Evolutionary conservation across 768 basidiomycete genomes (phyloP), one percentile per base, ranked within the genome.

Genomic region (Lepiota subincarnata): DNA sequence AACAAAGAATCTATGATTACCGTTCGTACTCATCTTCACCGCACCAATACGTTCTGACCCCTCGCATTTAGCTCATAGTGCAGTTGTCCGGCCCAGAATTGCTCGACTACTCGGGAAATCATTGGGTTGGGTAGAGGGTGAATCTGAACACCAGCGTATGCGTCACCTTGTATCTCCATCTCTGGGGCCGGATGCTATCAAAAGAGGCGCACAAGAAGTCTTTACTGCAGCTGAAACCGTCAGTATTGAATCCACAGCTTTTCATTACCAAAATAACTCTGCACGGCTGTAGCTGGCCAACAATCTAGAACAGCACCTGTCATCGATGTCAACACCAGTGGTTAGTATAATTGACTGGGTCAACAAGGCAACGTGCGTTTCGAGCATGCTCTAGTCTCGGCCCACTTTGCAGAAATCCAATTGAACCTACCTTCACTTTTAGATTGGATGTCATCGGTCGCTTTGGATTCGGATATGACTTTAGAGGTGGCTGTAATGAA

Each of bases 381-480:
- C 24, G 24, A 24, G 24, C 24, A 38, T 58, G 60, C 55, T 60
- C 41, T 20, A 24, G 39, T 14, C 18, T 47, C 13, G 34, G 19
- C 20, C 48, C 63, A 59, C 40, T 65, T 68, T 6, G 40, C 12
- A 42, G 40, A 42, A 20, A 3, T 11, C 24, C 24, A 5, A 24
- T 5, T 24, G 24, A 24, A 24, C 24, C 2, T 24, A 24, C 24
- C 24, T 24, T 24, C 24, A 24, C 24, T 2, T 24, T 24, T 5
- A 24, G 24, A 24, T 24, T 24, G 24, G 24, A 24, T 24, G 24
- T 24, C 24, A 24, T 24, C 24, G 24, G 8, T 8, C 19, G 16
- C n/a, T 20, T 16, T 49, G 70, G 59, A 3, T 72, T 71, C 45
- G 64, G 60, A 19, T 66, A 70, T 59, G 67, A 72, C 55, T 70